A percentile compares a stretch with the other conserved stretches of the same genome.
These are phyloP conservation scores for Aspergillus cristatus DNA, from an alignment of 495 filamentous ascomycete genomes.

Conservation along the genomic window DNA sequence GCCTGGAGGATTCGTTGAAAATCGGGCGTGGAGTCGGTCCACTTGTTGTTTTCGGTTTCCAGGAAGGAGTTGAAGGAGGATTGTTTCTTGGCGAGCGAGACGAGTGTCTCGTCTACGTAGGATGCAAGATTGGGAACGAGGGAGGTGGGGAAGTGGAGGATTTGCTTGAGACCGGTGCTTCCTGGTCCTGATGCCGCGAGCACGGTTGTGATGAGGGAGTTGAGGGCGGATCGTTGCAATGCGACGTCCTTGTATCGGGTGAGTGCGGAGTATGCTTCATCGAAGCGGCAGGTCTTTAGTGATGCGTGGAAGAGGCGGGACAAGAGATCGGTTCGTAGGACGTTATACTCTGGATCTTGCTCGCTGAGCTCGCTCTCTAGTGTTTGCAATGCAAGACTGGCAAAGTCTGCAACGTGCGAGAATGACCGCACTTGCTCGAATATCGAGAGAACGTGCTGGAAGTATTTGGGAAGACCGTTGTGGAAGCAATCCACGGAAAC, in stretches of 20 bases:
- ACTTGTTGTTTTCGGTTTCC: conserved; percentile 24
- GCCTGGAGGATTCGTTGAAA: conserved; percentile 82
- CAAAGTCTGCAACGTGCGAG: conserved; percentile 76
- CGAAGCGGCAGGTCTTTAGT: conserved; percentile 64
- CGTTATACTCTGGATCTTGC: conserved; percentile 28
- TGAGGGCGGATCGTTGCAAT: conserved; percentile 51
- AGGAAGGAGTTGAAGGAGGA: conserved; percentile 25
- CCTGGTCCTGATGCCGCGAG: conserved; percentile 54
- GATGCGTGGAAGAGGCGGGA: conserved; percentile 75
- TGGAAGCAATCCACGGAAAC: conserved; percentile 63
- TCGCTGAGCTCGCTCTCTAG: conserved; percentile 34
- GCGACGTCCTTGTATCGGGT: conserved; percentile 58
- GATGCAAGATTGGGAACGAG: conserved; percentile 62
- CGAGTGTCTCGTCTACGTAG: conserved; percentile 68
- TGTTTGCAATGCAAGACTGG: conserved; percentile 67
- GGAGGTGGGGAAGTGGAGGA: conserved; percentile 57
- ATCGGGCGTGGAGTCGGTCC: conserved; percentile 25
- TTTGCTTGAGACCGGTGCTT: conserved; percentile 39
- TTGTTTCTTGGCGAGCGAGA: conserved; percentile 38
- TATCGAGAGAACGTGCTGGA: conserved; percentile 72
- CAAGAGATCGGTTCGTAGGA: conserved; percentile 55
- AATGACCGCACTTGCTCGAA: conserved; percentile 69
- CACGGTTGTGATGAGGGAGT: conserved; percentile 64
- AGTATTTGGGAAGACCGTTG: conserved; percentile 72
- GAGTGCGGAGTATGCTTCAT: conserved; percentile 73